phyloP scores from a whole-genome alignment of 2,329 filamentous ascomycete species.

The Aureobasidium sp. region DNA sequence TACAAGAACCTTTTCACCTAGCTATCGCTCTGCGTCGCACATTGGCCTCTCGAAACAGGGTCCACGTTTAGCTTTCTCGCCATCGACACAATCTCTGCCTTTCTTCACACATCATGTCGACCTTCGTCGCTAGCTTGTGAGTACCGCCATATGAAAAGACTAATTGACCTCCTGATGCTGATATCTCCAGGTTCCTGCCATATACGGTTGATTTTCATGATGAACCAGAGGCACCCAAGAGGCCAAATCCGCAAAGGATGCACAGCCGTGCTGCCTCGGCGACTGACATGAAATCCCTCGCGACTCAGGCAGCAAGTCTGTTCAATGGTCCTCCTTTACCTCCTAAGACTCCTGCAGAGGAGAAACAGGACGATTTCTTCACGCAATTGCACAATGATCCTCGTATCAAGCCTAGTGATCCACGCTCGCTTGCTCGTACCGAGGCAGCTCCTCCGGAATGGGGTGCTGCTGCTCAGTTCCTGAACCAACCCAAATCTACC shows the following conservation, averaged over 20 bases:
- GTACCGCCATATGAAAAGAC: constrained; percentile 15
- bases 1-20: background rate
- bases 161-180: background rate
- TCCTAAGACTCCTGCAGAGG: constrained; percentile 35
- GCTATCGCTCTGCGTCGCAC: background rate
- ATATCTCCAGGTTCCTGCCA: constrained; percentile 67
- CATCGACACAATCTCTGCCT: background rate
- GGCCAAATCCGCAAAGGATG: constrained; percentile 4
- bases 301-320: constrained; percentile 29
- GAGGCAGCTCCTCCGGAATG: constrained; percentile 72
- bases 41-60: background rate
- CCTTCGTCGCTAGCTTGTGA: constrained; percentile 25
- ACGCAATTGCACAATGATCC: constrained; percentile 34
- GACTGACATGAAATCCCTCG: background rate
- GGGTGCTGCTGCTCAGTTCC: constrained; percentile 54
- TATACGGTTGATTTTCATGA: constrained; percentile 82
- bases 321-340: constrained; percentile 35
- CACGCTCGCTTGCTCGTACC: constrained; percentile 55
- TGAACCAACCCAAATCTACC: constrained; percentile 71
- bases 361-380: constrained; percentile 40
- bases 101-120: constrained; percentile 13
- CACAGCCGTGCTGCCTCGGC: constrained; percentile 7
- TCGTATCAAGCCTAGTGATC: constrained; percentile 41
- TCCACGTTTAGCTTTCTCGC: background rate
- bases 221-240: constrained; percentile 35